Evolutionary conservation across 805 yeast species (phyloP).

Genomic region (Kregervanrija delftensis): DNA sequence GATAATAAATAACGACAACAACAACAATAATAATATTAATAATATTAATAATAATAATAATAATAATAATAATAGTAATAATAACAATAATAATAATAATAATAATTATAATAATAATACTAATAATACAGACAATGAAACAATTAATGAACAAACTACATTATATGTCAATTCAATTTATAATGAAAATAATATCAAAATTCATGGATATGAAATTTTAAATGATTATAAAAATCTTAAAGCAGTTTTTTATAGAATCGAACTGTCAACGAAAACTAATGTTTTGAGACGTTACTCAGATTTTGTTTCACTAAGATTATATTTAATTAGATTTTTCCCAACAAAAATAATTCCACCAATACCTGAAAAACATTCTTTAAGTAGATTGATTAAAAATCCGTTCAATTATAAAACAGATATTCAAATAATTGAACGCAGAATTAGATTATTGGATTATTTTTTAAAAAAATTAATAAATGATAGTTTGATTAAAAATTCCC

Average conservation of each 20-base stretch:
- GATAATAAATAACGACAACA: not conserved
- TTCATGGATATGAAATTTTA: conserved; percentile 16
- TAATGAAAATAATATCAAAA: conserved; percentile 1
- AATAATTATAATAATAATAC: conserved; percentile 3
- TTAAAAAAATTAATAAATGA: conserved; percentile 33
- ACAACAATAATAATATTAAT: conserved; percentile 2
- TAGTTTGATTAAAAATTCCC: conserved; percentile 30
- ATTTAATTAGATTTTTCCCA: conserved; percentile 68
- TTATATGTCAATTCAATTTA: conserved; percentile 12
- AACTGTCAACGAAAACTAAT: conserved; percentile 7
- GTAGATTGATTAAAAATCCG: conserved; percentile 27
- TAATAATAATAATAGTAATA: conserved; percentile 1
- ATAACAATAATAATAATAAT: conserved; percentile 2
- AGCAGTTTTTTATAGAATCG: conserved; percentile 26
- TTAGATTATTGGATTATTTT: conserved; percentile 38
- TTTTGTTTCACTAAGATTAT: conserved; percentile 73
- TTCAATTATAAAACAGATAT: conserved; percentile 26
- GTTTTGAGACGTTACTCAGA: conserved; percentile 81
- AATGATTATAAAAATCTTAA: conserved; percentile 23
- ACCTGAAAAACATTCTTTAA: conserved; percentile 72
- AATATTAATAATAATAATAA: conserved; percentile 4
- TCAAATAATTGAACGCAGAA: conserved; percentile 39
- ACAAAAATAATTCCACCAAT: conserved; percentile 89
- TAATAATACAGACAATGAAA: conserved; percentile 8
- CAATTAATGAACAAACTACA: conserved; percentile 11